Percentiles rank a stretch among this genome's conserved stretches.
phyloP scores from a whole-genome alignment of 257 asterid genomes.

The Lycium ferocissimum region DNA sequence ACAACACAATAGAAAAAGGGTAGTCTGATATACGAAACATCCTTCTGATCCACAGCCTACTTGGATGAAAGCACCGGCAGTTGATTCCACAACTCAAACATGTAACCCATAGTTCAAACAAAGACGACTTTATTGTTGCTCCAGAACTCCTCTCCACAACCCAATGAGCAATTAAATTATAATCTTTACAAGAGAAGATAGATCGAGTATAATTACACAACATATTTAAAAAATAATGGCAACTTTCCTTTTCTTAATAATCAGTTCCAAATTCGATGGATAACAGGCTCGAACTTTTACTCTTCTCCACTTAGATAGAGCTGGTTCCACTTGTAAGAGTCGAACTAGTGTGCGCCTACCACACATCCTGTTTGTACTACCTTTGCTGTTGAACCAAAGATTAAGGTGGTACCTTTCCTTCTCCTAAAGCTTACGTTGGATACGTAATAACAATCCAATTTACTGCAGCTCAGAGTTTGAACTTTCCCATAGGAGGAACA shows the following conservation, averaged over 20 bases:
- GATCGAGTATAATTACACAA: background rate
- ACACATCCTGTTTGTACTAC: background rate
- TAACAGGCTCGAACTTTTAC: too few relatives aligned
- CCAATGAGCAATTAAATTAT: background rate
- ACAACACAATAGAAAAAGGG: too few relatives aligned
- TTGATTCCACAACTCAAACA: too few relatives aligned
- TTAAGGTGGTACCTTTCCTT: background rate
- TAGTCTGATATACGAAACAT: too few relatives aligned
- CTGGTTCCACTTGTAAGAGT: background rate
- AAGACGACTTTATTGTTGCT: too few relatives aligned
- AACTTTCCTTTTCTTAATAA: background rate
- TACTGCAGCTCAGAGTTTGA: constrained; percentile 11
- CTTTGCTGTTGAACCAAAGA: too few relatives aligned
- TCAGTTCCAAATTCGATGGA: background rate
- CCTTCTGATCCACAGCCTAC: too few relatives aligned
- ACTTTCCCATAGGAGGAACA: constrained; percentile 53
- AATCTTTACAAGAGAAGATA: background rate
- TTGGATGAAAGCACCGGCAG: too few relatives aligned
- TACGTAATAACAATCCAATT: background rate
- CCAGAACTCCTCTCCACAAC: too few relatives aligned
- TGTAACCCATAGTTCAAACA: too few relatives aligned
- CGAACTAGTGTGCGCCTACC: background rate
- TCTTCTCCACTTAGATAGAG: background rate
- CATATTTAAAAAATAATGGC: background rate
- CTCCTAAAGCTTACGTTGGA: too few relatives aligned